Evolutionary conservation across 148 eudicot species (phyloP).

Genomic region (Rhododendron mucronatum): DNA sequence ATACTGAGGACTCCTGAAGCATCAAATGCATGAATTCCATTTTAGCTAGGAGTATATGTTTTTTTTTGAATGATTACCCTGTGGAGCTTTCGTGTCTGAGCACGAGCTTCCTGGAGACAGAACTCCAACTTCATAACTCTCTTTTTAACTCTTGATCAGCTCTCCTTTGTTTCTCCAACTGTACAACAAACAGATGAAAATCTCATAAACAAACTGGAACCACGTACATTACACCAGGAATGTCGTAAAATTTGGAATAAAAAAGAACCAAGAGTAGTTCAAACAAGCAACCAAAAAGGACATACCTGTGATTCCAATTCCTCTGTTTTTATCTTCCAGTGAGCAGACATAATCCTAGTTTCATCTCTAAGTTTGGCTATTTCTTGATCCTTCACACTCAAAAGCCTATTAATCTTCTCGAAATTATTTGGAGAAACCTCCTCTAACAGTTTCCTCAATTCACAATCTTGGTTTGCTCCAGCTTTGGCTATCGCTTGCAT

Average conservation of each 20-base stretch:
- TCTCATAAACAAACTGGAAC: neutral
- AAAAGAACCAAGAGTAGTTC: slow-evolving; percentile 23
- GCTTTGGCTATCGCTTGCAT: slow-evolving; percentile 64
- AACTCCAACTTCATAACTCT: slow-evolving; percentile 88
- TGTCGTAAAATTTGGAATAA: neutral
- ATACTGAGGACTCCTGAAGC: neutral
- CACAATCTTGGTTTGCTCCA: slow-evolving; percentile 61
- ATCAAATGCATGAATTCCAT: neutral
- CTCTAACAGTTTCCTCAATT: slow-evolving; percentile 62
- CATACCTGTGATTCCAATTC: slow-evolving; percentile 84
- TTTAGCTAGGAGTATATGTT: neutral
- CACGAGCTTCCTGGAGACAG: slow-evolving; percentile 91
- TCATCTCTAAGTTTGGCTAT: slow-evolving; percentile 71
- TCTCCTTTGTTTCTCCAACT: slow-evolving; percentile 83
- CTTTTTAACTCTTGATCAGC: slow-evolving; percentile 88
- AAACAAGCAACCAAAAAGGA: neutral
- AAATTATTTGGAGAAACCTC: slow-evolving; percentile 74
- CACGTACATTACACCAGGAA: neutral
- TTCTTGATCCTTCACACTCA: slow-evolving; percentile 71
- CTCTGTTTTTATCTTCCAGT: slow-evolving; percentile 81
- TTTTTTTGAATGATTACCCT: slow-evolving; percentile 56
- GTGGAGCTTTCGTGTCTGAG: slow-evolving; percentile 91
- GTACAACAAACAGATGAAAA: neutral
- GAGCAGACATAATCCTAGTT: slow-evolving; percentile 66
- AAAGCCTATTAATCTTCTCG: slow-evolving; percentile 68